Percentiles rank a stretch among this genome's conserved stretches.
Evolutionary conservation across 2,329 filamentous ascomycete genomes (phyloP).

Genomic region (Exophiala phaeomuriformis): DNA sequence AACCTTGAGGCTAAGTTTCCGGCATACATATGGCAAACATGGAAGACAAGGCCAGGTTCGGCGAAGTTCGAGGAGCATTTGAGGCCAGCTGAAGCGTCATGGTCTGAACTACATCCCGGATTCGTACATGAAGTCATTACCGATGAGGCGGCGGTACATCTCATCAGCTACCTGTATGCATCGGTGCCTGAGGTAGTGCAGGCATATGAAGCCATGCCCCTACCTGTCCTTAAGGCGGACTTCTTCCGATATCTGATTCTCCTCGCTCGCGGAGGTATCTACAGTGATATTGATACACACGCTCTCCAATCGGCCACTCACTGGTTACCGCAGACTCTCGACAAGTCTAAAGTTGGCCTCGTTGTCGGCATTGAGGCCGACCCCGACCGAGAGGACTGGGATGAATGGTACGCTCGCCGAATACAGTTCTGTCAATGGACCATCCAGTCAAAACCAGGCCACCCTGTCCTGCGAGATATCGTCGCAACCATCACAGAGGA

Average conservation of each 20-base stretch:
- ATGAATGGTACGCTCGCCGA: constrained; percentile 87
- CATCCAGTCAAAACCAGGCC: constrained; percentile 89
- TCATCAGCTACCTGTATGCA: constrained; percentile 81
- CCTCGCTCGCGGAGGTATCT: constrained; percentile 71
- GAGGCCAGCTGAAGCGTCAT: constrained; percentile 77
- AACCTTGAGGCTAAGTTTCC: constrained; percentile 83
- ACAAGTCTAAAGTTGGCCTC: constrained; percentile 70
- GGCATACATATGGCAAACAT: constrained; percentile 98
- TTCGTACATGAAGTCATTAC: constrained; percentile 97
- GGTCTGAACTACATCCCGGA: constrained; percentile 76
- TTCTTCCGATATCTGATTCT: constrained; percentile 71
- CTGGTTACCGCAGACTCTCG: constrained; percentile 76
- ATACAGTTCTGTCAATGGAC: constrained; percentile 99
- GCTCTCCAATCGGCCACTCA: constrained; percentile 75
- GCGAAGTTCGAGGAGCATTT: constrained; percentile 67
- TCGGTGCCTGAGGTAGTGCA: constrained; percentile 71
- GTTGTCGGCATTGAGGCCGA: constrained; percentile 95
- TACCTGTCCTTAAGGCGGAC: constrained; percentile 70
- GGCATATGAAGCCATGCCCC: constrained; percentile 64
- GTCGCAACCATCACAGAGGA: constrained; percentile 79
- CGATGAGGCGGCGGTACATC: constrained; percentile 73
- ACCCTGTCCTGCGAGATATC: constrained; percentile 81
- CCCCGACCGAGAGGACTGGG: constrained; percentile 86
- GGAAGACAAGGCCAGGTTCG: constrained; percentile 78
- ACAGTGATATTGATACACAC: constrained; percentile 86